These are phyloP conservation scores for Earliella scabrosa DNA, from an alignment of 1,284 basidiomycete genomes.

Conservation along the genomic window DNA sequence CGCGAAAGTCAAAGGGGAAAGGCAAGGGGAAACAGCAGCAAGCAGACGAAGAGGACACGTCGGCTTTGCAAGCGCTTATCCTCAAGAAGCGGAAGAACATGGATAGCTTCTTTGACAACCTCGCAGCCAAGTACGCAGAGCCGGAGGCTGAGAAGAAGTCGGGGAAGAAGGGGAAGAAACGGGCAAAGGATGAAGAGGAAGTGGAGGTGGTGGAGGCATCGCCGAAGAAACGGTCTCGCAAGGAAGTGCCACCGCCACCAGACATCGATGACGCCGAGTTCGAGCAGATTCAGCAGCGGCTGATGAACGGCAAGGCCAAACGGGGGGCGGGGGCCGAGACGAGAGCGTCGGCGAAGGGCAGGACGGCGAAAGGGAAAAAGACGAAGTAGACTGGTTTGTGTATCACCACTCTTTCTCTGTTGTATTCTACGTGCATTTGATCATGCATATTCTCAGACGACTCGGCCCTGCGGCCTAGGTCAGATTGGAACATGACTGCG, in stretches of 20 bases:
- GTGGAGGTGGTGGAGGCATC: constrained; percentile 44
- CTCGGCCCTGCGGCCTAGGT: no score
- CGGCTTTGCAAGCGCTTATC: constrained; percentile 82
- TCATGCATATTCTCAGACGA: neutral
- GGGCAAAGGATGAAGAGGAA: constrained; percentile 43
- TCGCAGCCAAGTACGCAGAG: constrained; percentile 84
- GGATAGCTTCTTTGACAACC: constrained; percentile 73
- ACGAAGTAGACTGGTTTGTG: constrained; percentile 17
- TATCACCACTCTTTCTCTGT: constrained; percentile 3
- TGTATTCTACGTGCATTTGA: constrained; percentile 19
- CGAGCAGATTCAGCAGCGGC: constrained; percentile 61
- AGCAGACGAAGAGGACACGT: constrained; percentile 60
- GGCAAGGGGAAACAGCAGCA: constrained; percentile 51
- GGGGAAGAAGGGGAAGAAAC: constrained; percentile 58
- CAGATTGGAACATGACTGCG: no score
- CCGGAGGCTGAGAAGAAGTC: constrained; percentile 39
- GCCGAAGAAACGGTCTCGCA: constrained; percentile 55
- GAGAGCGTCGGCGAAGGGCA: constrained; percentile 12
- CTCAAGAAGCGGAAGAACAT: constrained; percentile 76
- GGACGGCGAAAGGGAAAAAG: constrained; percentile 25
- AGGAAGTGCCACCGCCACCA: constrained; percentile 44
- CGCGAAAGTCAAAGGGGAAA: constrained; percentile 63
- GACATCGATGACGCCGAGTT: constrained; percentile 76
- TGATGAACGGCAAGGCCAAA: constrained; percentile 51
- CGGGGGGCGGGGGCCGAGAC: constrained; percentile 33